phyloP scores from a whole-genome alignment of 768 basidiomycete genomes.

The Hericium rajendrae region DNA sequence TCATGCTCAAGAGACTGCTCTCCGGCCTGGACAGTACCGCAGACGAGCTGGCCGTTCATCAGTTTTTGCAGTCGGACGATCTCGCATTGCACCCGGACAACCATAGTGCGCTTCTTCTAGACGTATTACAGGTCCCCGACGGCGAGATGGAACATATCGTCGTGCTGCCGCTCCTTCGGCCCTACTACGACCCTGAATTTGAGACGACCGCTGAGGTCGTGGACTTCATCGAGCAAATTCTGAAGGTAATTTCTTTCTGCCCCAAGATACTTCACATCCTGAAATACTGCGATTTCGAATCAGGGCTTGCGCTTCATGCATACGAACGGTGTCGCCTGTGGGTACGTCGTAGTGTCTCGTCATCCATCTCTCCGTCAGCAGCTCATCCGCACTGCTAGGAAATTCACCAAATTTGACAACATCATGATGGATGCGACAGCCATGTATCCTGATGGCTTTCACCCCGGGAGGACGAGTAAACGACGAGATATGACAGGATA shows the following conservation, averaged over 20 bases:
- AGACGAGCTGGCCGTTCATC: constrained; percentile 4
- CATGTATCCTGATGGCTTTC: constrained; percentile 7
- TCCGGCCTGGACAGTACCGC: neutral
- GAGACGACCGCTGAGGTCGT: constrained; percentile 18
- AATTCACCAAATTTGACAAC: no score
- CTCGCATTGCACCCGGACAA: constrained; percentile 13
- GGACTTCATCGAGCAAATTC: constrained; percentile 15
- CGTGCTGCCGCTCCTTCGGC: constrained; percentile 16
- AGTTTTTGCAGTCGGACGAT: constrained; percentile 4
- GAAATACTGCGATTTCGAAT: neutral
- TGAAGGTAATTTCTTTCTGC: constrained; percentile 13
- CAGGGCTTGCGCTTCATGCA: constrained; percentile 19
- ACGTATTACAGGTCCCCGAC: constrained; percentile 10
- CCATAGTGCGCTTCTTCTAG: constrained; percentile 16
- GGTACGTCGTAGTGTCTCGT: constrained; percentile 1
- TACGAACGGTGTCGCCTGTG: constrained; percentile 14
- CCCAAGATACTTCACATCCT: neutral
- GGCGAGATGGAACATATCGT: constrained; percentile 5
- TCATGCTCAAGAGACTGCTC: constrained; percentile 14
- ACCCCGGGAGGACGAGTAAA: constrained; percentile 2
- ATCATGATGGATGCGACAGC: constrained; percentile 7
- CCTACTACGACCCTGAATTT: constrained; percentile 16
- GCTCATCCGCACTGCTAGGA: no score
- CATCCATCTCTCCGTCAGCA: neutral
- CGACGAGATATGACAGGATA: constrained; percentile 2